A percentile compares a stretch with the other conserved stretches of the same genome.
Conservation (phyloP, 2,329 filamentous ascomycete species). For the Xylariaceae sp. region DNA sequence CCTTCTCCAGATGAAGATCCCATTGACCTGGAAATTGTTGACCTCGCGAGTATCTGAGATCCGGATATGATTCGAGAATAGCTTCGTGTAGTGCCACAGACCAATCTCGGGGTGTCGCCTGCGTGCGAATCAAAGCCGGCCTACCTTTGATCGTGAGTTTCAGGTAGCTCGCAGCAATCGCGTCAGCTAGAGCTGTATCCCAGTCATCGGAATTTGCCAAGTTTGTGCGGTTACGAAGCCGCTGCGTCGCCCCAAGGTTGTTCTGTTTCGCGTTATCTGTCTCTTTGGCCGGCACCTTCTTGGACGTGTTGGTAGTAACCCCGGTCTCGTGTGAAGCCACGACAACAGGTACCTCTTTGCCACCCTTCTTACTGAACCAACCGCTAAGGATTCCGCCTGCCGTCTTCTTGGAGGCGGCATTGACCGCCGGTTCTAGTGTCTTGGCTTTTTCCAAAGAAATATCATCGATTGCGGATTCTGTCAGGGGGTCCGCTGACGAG, state of each 20-base stretch:
- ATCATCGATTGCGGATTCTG: constrained; percentile 20
- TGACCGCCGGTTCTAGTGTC: constrained; percentile 19
- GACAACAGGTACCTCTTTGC: constrained; percentile 14
- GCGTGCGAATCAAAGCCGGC: constrained; percentile 17
- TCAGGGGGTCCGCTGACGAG: constrained; percentile 14
- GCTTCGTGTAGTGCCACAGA: constrained; percentile 38
- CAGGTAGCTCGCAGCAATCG: constrained; percentile 31
- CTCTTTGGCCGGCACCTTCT: too few relatives aligned
- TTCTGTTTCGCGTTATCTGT: too few relatives aligned
- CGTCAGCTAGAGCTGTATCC: constrained; percentile 34
- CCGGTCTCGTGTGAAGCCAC: too few relatives aligned
- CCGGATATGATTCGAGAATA: constrained; percentile 31
- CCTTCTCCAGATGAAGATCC: constrained; percentile 24
- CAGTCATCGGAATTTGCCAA: constrained; percentile 33
- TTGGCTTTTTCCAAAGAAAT: constrained; percentile 20
- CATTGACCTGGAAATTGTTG: constrained; percentile 22
- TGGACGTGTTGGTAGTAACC: too few relatives aligned
- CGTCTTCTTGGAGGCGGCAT: constrained; percentile 13
- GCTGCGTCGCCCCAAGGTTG: too few relatives aligned
- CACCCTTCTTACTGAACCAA: constrained; percentile 24
- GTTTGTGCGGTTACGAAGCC: too few relatives aligned
- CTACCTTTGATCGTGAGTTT: constrained; percentile 17
- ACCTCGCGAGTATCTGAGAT: constrained; percentile 20
- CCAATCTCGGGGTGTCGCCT: constrained; percentile 32
- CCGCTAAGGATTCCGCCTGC: constrained; percentile 21